Percentiles rank a stretch among this genome's conserved stretches.
These are phyloP conservation scores for Paramecium sexaurelia DNA, from an alignment of 73 alveolate genomes.

Conservation along the genomic window DNA sequence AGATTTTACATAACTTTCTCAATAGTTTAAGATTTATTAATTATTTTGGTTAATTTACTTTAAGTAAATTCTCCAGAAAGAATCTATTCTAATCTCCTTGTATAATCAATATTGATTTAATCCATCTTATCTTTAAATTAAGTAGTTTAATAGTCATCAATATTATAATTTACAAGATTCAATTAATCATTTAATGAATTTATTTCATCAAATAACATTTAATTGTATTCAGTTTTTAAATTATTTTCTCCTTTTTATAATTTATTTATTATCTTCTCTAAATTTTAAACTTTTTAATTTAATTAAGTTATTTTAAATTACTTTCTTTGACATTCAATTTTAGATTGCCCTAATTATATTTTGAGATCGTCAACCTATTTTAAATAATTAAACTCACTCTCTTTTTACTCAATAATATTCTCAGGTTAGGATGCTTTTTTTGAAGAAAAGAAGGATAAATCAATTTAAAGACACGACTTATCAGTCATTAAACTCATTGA, in stretches of 20 bases:
- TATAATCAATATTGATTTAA: neutral
- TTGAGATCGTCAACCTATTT: constrained; percentile 35
- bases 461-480: neutral
- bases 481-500: constrained; percentile 23
- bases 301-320: neutral
- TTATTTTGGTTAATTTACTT: constrained; percentile 15
- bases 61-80: neutral
- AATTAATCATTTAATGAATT: neutral
- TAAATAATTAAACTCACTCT: neutral
- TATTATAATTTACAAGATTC: neutral
- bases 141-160: neutral
- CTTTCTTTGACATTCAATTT: constrained; percentile 44
- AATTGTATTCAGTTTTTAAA: neutral
- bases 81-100: neutral
- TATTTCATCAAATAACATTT: constrained; percentile 18
- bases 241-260: neutral
- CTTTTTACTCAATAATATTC: neutral
- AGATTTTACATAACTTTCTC: neutral
- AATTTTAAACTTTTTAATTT: neutral
- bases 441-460: constrained; percentile 35
- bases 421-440: constrained; percentile 39
- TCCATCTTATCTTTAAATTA: neutral
- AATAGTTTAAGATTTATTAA: constrained; percentile 12
- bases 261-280: constrained; percentile 1
- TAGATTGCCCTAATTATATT: neutral